phyloP scores from a whole-genome alignment of 139 green algal genomes.

The Closterium sp. region DNA sequence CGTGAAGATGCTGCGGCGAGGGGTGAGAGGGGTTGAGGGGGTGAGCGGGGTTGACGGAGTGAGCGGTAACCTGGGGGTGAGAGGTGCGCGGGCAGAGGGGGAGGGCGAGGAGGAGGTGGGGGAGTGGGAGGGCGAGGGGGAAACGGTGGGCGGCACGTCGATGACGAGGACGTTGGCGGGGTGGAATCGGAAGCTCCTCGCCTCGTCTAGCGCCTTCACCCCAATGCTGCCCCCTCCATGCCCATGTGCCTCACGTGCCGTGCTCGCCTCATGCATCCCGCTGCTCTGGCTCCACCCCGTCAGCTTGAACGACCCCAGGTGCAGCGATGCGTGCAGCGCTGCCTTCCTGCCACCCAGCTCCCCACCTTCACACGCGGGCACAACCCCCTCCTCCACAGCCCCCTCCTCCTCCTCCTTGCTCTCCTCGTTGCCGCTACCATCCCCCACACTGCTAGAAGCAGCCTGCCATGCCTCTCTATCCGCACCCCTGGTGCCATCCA shows the following conservation, averaged over 20 bases:
- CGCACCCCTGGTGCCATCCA: neutral
- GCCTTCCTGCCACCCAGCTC: neutral
- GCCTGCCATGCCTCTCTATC: neutral
- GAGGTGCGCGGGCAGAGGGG: neutral
- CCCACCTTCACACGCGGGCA: neutral
- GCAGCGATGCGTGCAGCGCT: neutral
- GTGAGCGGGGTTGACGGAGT: neutral
- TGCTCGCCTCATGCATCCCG: no score
- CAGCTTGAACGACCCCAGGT: neutral
- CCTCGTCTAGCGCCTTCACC: neutral
- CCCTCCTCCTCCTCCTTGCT: neutral
- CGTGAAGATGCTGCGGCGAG: neutral
- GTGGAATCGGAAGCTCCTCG: neutral
- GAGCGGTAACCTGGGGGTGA: neutral
- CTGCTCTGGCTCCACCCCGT: neutral
- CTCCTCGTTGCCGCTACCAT: neutral
- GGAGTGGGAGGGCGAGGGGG: neutral
- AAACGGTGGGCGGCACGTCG: neutral
- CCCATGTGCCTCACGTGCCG: no score
- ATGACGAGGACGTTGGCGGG: neutral
- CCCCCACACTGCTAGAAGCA: neutral
- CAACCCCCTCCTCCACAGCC: neutral
- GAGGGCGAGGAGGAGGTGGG: neutral
- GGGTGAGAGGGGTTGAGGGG: neutral
- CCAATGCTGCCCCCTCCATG: neutral